phyloP scores from a whole-genome alignment of 352 stramenopile species.

The Globisporangium splendens region DNA sequence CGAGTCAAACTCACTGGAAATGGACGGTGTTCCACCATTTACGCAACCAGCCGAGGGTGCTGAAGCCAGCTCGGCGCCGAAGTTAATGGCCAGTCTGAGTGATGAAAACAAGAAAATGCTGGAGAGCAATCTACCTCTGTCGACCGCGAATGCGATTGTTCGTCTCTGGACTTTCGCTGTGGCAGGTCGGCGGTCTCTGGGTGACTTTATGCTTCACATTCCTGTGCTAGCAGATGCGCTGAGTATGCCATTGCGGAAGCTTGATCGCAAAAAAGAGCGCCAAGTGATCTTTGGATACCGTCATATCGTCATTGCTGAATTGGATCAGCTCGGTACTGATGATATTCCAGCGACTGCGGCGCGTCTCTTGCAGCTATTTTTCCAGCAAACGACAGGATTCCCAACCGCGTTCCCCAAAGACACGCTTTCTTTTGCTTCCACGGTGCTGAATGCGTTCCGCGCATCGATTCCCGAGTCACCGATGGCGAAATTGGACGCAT shows the following conservation, averaged over 20 bases:
- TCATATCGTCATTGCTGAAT: slow-evolving; percentile 35
- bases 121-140: slow-evolving; percentile 45
- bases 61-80: slow-evolving; percentile 1
- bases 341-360: slow-evolving; percentile 27
- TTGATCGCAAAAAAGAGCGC: slow-evolving; percentile 82
- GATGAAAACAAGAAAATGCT: slow-evolving; percentile 66
- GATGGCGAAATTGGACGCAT: slow-evolving; percentile 23
- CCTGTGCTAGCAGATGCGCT: slow-evolving; percentile 49
- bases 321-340: slow-evolving; percentile 30
- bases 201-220: slow-evolving; percentile 62
- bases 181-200: slow-evolving; percentile 51
- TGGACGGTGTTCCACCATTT: slow-evolving; percentile 48
- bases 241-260: slow-evolving; percentile 74
- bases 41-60: slow-evolving; percentile 2
- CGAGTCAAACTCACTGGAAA: slow-evolving; percentile 51
- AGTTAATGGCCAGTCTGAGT: slow-evolving; percentile 32
- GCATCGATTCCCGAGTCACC: slow-evolving; percentile 30
- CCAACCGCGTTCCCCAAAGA: slow-evolving; percentile 40
- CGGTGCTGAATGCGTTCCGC: slow-evolving; percentile 43
- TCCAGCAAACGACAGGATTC: slow-evolving; percentile 62
- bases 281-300: slow-evolving; percentile 66
- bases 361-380: slow-evolving; percentile 54
- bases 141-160: slow-evolving; percentile 50
- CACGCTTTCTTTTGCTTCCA: slow-evolving; percentile 27
- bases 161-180: slow-evolving; percentile 67